Conservation (phyloP, 225 moss, liverwort and hornwort genomes). For the Neckera pumila region DNA sequence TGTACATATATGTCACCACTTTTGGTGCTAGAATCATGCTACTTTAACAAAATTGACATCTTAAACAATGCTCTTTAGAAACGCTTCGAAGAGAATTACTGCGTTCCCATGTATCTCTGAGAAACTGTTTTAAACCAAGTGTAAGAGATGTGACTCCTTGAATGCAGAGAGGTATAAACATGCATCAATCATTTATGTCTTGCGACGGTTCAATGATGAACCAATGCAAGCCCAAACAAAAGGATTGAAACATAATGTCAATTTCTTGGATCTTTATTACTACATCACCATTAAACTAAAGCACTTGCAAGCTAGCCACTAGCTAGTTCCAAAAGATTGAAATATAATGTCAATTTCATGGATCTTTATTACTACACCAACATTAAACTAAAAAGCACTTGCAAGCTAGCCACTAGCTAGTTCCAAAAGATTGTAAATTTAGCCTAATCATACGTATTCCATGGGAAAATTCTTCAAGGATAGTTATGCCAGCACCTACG, state of each 20-base stretch:
- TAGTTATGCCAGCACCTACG: conserved; percentile 26
- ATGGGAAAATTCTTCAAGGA: conserved; percentile 31
- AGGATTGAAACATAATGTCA: neutral
- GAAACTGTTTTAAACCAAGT: neutral
- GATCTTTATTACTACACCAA: neutral
- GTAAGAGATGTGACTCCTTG: neutral
- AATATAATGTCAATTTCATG: fast-evolving
- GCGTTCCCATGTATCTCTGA: neutral
- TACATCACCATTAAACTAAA: neutral
- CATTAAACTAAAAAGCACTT: neutral
- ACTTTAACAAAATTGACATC: neutral
- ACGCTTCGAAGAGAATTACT: fast-evolving
- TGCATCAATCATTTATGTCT: neutral
- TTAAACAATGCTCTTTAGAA: neutral
- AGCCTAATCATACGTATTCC: neutral
- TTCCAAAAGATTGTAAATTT: neutral
- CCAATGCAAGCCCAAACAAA: neutral
- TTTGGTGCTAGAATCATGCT: fast-evolving
- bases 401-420: neutral
- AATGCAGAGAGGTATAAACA: neutral
- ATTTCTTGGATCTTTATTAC: neutral
- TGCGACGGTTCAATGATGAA: neutral
- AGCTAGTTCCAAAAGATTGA: neutral
- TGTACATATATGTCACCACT: neutral
- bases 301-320: neutral